Base-by-base conservation (phyloP, 2,329 filamentous ascomycete species). In the Periconia sp. region DNA sequence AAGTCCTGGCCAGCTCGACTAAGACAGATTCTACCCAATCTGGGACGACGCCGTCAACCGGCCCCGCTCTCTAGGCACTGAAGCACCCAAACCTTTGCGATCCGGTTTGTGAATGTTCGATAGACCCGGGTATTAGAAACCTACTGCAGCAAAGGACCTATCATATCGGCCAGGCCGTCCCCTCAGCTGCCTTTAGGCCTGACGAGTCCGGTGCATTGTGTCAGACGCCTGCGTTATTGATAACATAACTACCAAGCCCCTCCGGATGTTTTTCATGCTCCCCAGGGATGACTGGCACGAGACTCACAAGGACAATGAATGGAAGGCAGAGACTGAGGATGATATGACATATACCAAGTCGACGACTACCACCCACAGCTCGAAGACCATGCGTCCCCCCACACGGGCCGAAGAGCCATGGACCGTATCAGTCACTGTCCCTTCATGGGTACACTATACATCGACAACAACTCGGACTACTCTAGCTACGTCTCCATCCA, bases 41-140 rank as follows among this genome's bases (percentile, higher is more conserved):
- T 38, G 35, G 24, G n/a, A 39, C 13, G 25, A 39, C 36, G 23
- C 25, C 36, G 26, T 31, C 24, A 21, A 22, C 26, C 36, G 36
- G 36, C 36, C 36, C 36, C 36, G 26, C 36, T 30, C 25, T 30
- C 26, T 28, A 30, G 17, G 13, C 25, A 23, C 8, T 16, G 19
- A 23, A 30, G 22, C 25, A 3, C 13, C 22, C 25, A 16, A 25
- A 36, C 18, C 23, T 16, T 9, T 9, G n/a, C 17, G 18, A 36
- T 4, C 34, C 28, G 19, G 18, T 23, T 26, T 26, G 13, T 4
- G 13, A 22, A n/a, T n/a, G n/a, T n/a, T n/a, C n/a, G n/a, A n/a
- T n/a, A n/a, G n/a, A n/a, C n/a, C n/a, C n/a, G n/a, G n/a, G n/a
- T n/a, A n/a, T n/a, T n/a, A n/a, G n/a, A n/a, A n/a, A n/a, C n/a